Evolutionary conservation across 169 alveolate species (phyloP), one percentile per base, ranked within the genome.

Genomic region (Amoebophrya sp.): DNA sequence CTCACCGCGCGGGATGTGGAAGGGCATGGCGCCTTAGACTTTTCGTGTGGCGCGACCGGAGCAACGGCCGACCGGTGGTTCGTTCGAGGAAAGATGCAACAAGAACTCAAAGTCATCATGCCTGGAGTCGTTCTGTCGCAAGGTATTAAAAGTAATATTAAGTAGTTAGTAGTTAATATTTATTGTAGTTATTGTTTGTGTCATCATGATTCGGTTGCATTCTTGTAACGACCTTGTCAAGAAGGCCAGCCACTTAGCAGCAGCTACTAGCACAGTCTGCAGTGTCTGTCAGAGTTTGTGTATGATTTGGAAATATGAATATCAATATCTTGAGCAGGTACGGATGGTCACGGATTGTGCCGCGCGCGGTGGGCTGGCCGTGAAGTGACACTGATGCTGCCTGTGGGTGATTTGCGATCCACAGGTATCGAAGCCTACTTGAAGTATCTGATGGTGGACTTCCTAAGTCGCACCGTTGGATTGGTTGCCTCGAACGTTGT

Each of bases 341-440:
- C 83, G 83, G 83, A 65, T 36, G 83, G 33, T 10, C 36, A 26
- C 36, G 83, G 83, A 6, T 29, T 65, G 36, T 12, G 36, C 36
- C 83, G 83, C 36, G n/a, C n/a, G 83, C 83, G 83, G 2, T 65
- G 83, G 83, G 83, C 83, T 29, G 83, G 33, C 33, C 83, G 83
- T 6, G 83, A 65, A 36, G 10, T 1, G 2, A 65, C 83, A 29
- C 1, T 36, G 83, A 26, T 65, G 83, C 83, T 65, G 83, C 83
- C 83, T 26, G 2, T 65, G 36, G 83, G 83, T 6, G 83, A 65
- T 26, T 0, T 6, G 10, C 38, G 83, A 29, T 26, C 36, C 26
- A 26, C 12, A 36, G 83, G 83, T 26, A 0, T 65, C 38, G 33
- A 26, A 36, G 33, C 26, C 38, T 6, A 65, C 83, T 0, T 65